phyloP scores from a whole-genome alignment of 768 basidiomycete species.

The Boletales sp. region DNA sequence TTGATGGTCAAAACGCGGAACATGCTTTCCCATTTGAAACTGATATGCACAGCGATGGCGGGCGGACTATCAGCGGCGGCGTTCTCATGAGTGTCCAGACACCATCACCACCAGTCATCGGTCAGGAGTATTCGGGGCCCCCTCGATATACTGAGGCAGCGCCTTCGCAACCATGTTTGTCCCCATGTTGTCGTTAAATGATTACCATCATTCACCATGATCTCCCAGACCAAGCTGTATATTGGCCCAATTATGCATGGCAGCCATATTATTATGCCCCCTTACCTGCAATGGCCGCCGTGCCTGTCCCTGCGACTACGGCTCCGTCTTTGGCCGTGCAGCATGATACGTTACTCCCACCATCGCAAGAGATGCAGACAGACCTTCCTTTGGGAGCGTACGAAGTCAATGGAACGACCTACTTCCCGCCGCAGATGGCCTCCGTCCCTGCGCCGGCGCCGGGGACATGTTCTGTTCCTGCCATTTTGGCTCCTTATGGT shows the following conservation, averaged over 20 bases:
- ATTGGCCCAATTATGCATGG: slow-evolving; percentile 16
- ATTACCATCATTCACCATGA: neutral
- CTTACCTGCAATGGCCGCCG: slow-evolving; percentile 12
- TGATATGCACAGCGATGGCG: slow-evolving; percentile 4
- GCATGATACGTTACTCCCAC: neutral
- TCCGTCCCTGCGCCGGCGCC: slow-evolving; percentile 1
- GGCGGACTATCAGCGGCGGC: slow-evolving; percentile 25
- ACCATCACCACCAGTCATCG: slow-evolving; percentile 8
- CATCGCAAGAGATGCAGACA: neutral
- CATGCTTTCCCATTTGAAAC: slow-evolving; percentile 1
- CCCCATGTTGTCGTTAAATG: neutral
- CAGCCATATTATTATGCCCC: slow-evolving; percentile 27
- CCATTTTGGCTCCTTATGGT: slow-evolving; percentile 5
- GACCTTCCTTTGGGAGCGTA: slow-evolving; percentile 15
- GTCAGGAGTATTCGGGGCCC: slow-evolving; percentile 4
- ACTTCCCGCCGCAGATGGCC: slow-evolving; percentile 16
- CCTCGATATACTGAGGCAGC: slow-evolving; percentile 33
- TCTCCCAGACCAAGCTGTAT: slow-evolving; percentile 9
- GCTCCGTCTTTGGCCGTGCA: slow-evolving; percentile 1
- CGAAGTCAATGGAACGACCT: slow-evolving; percentile 29
- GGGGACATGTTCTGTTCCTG: slow-evolving; percentile 3
- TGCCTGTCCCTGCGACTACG: neutral
- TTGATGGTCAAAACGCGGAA: slow-evolving; percentile 7
- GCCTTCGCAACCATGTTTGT: slow-evolving; percentile 32
- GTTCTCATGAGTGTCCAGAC: slow-evolving; percentile 16